Percentiles rank a stretch among this genome's conserved stretches.
phyloP scores from a whole-genome alignment of 306 rosid species.

The Luffa aegyptiaca region DNA sequence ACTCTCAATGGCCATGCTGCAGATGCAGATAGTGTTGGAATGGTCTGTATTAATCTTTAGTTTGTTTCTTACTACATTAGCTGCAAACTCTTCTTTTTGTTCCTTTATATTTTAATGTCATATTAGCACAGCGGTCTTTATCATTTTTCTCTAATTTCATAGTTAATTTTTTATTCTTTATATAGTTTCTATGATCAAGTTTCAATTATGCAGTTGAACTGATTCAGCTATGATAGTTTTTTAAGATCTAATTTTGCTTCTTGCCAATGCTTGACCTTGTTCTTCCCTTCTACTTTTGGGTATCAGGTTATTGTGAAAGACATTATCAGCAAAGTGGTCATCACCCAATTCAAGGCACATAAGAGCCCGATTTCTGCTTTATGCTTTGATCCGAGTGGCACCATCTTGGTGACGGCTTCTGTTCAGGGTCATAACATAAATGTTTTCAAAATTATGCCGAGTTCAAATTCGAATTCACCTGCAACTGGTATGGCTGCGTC shows the following conservation, averaged over 20 bases:
- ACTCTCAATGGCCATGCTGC: conserved; percentile 40
- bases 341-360: conserved; percentile 87
- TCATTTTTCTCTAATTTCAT: not conserved
- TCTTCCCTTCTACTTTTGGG: conserved; percentile 1
- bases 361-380: conserved; percentile 89
- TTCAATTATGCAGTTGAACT: not conserved
- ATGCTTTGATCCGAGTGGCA: conserved; percentile 92
- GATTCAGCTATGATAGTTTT: not conserved
- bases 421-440: conserved; percentile 92
- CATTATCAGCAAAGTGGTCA: conserved; percentile 54
- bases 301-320: conserved; percentile 85
- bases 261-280: not conserved
- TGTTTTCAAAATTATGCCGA: conserved; percentile 74
- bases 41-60: conserved; percentile 42
- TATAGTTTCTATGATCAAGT: not conserved
- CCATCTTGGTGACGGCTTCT: conserved; percentile 81
- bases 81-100: not conserved
- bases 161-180: not conserved
- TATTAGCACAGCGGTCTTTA: not conserved
- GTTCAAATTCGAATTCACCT: conserved; percentile 26
- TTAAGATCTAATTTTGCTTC: not conserved
- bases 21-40: conserved; percentile 66
- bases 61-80: not conserved
- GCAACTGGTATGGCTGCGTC: conserved; percentile 40
- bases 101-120: not conserved